phyloP scores from a whole-genome alignment of 805 yeast genomes.

The Kodamaea kaohsiungensis region DNA sequence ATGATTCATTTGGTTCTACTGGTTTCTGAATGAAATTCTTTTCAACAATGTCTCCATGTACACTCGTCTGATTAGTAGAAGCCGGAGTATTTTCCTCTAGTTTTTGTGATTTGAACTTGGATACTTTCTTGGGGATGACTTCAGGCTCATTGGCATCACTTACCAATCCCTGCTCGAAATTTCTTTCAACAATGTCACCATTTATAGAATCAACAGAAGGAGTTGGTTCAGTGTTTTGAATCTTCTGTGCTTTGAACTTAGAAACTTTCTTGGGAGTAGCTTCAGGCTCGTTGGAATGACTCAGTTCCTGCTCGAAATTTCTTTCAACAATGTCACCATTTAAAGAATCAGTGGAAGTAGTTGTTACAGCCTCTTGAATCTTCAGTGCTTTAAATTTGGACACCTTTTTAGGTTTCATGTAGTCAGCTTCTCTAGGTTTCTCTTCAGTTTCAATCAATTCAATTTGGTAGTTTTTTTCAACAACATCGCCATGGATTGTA shows the following conservation, averaged over 20 bases:
- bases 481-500: constrained; percentile 1
- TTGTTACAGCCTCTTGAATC: not conserved
- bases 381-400: constrained; percentile 14
- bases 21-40: not conserved
- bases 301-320: not conserved
- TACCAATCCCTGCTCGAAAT: not conserved
- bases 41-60: not conserved
- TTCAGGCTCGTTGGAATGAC: too few relatives aligned
- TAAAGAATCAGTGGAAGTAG: not conserved
- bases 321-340: not conserved
- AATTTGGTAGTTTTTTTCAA: constrained; percentile 3
- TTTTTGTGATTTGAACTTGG: constrained; percentile 6
- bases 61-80: not conserved
- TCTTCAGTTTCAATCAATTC: not conserved
- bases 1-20: not conserved
- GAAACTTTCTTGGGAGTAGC: constrained; percentile 15
- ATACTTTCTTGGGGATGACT: not conserved
- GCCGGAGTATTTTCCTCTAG: not conserved
- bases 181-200: not conserved
- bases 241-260: constrained; percentile 12
- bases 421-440: not conserved
- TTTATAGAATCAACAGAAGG: not conserved
- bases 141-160: not conserved
- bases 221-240: not conserved
- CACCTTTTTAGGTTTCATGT: constrained; percentile 5